Evolutionary conservation across 2,329 filamentous ascomycete genomes (phyloP).

Genomic region (Cladosporium cucumerinum): DNA sequence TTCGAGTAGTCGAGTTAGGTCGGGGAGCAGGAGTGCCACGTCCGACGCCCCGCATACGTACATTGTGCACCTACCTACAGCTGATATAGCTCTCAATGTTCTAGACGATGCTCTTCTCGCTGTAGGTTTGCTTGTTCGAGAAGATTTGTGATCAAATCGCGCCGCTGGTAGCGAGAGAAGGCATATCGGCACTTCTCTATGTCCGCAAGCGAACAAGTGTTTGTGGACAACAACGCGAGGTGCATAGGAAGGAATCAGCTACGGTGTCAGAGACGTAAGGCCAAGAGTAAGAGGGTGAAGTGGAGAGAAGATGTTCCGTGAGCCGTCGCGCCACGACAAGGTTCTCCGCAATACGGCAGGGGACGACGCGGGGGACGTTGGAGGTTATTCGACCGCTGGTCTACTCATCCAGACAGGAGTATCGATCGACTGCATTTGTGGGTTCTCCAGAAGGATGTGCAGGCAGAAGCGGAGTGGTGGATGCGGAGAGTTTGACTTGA

Average conservation of each 20-base stretch:
- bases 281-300: not conserved
- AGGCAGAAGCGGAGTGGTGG: not conserved
- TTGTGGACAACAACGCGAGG: not conserved
- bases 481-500: slow-evolving; percentile 7
- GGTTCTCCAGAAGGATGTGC: not conserved
- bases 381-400: not conserved
- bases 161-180: not conserved
- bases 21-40: slow-evolving; percentile 1
- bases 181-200: not conserved
- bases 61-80: not conserved
- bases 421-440: not conserved
- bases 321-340: slow-evolving; percentile 4
- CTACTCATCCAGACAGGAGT: not conserved
- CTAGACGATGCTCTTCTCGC: not conserved
- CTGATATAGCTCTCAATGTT: not conserved
- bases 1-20: not conserved
- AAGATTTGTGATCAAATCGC: not conserved
- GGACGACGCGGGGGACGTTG: slow-evolving; percentile 6
- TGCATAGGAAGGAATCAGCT: not conserved
- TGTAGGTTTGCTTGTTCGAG: not conserved
- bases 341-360: slow-evolving; percentile 13
- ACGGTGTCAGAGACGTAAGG: not conserved
- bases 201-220: not conserved
- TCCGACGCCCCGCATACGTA: slow-evolving; percentile 3
- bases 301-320: slow-evolving; percentile 15